Conservation (phyloP, 495 filamentous ascomycete species). For the Achaetomiella virescens region DNA sequence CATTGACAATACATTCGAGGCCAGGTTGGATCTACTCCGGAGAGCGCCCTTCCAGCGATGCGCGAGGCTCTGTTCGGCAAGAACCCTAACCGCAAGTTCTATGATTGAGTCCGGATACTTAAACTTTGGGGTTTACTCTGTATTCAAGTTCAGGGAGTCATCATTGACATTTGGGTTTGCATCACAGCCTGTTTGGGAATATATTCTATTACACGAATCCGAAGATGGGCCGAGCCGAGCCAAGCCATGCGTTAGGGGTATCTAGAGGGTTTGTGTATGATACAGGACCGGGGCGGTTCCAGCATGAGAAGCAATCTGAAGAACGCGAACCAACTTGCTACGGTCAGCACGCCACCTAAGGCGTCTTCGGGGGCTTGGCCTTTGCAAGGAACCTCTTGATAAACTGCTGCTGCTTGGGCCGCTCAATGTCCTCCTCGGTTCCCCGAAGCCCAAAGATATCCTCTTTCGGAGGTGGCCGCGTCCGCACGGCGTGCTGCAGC, state of each 20-base stretch:
- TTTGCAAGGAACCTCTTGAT: constrained; percentile 43
- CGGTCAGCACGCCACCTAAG: not conserved
- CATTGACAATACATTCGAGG: constrained; percentile 96
- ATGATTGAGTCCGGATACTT: constrained; percentile 55
- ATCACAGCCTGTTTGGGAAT: constrained; percentile 2
- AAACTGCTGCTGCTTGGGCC: constrained; percentile 35
- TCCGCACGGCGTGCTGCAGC: constrained; percentile 62
- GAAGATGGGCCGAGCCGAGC: constrained; percentile 7
- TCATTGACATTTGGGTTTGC: not conserved
- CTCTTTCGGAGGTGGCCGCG: constrained; percentile 53
- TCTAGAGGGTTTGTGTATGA: constrained; percentile 25
- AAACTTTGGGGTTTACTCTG: not conserved
- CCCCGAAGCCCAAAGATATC: constrained; percentile 46
- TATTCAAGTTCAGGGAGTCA: not conserved
- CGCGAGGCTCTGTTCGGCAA: constrained; percentile 81
- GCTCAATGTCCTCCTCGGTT: constrained; percentile 22
- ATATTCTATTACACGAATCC: constrained; percentile 5
- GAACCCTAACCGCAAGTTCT: constrained; percentile 90
- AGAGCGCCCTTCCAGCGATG: constrained; percentile 77
- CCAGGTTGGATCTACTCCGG: constrained; percentile 75
- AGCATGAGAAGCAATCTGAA: constrained; percentile 2
- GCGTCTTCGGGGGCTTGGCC: constrained; percentile 4
- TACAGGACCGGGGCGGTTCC: constrained; percentile 9
- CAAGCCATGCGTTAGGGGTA: constrained; percentile 8
- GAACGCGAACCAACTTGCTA: not conserved